Percentiles rank a stretch among this genome's conserved stretches.
Evolutionary conservation across 2,329 filamentous ascomycete species (phyloP).

Genomic region (Cladosporium sphaerospermum): DNA sequence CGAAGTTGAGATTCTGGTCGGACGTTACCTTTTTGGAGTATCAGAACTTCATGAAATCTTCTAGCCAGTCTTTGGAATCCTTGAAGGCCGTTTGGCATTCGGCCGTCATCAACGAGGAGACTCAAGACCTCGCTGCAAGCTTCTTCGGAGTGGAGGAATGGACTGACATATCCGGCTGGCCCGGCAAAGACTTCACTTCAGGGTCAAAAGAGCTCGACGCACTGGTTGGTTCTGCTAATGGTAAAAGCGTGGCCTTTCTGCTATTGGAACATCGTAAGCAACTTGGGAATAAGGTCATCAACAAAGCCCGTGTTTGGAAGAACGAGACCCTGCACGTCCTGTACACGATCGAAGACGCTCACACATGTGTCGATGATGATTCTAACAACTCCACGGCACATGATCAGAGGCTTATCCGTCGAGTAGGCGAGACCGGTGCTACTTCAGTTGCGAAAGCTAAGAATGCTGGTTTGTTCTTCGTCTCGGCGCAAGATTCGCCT

Average conservation of each 20-base stretch:
- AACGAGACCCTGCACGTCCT: slow-evolving; percentile 4
- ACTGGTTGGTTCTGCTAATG: slow-evolving; percentile 16
- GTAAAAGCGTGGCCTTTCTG: slow-evolving; percentile 11
- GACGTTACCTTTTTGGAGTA: slow-evolving; percentile 16
- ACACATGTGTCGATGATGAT: not conserved
- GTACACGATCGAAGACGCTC: not conserved
- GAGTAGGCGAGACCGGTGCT: not conserved
- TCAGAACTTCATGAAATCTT: slow-evolving; percentile 10
- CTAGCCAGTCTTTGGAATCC: not conserved
- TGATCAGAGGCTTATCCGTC: not conserved
- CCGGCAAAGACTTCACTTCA: slow-evolving; percentile 3
- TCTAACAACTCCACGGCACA: not conserved
- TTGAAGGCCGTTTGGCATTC: slow-evolving; percentile 9
- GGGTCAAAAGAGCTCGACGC: slow-evolving; percentile 8
- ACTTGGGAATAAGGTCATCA: slow-evolving; percentile 12
- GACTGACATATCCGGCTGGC: slow-evolving; percentile 1
- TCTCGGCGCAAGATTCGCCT: not conserved
- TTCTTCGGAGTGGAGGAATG: not conserved
- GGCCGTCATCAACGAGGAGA: not conserved
- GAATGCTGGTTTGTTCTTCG: not conserved
- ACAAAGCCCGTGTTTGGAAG: slow-evolving; percentile 5
- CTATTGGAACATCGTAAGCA: slow-evolving; percentile 15
- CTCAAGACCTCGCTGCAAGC: not conserved
- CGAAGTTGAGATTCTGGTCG: slow-evolving; percentile 15
- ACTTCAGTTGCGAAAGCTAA: not conserved